Conservation (phyloP, 108 stramenopile genomes). For the Nitzschia palea region DNA sequence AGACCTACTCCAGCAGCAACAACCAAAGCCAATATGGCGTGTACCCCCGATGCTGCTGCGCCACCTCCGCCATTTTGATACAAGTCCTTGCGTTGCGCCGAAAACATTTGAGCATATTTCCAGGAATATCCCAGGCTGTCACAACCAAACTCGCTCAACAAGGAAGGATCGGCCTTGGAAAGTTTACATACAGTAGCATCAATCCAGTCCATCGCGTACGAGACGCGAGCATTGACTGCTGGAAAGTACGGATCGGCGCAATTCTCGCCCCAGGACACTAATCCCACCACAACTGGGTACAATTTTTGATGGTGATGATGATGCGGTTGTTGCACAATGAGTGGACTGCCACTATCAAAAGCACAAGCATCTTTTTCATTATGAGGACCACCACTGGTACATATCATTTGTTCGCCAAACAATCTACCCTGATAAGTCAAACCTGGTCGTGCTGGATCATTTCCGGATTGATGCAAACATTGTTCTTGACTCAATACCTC, state of each 20-base stretch:
- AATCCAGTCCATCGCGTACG: slow-evolving; percentile 1
- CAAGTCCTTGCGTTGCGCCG: not conserved
- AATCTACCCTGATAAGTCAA: not conserved
- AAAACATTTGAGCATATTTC: not conserved
- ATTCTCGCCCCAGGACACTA: slow-evolving; percentile 40
- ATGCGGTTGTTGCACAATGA: slow-evolving; percentile 13
- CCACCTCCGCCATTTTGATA: not conserved
- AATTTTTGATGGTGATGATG: slow-evolving; percentile 12
- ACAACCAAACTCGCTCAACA: not conserved
- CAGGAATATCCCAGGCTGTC: not conserved
- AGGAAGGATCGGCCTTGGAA: slow-evolving; percentile 2
- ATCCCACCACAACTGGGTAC: slow-evolving; percentile 30
- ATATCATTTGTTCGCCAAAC: not conserved
- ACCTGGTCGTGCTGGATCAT: not conserved
- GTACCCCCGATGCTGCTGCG: not conserved
- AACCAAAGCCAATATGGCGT: not conserved
- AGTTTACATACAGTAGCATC: not conserved
- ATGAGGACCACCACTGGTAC: slow-evolving; percentile 4
- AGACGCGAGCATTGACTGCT: slow-evolving; percentile 10
- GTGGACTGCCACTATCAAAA: slow-evolving; percentile 50
- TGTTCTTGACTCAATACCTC: not conserved
- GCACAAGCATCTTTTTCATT: slow-evolving; percentile 11
- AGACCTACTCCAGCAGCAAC: not conserved
- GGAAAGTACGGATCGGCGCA: slow-evolving; percentile 19
- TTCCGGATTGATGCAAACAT: not conserved